phyloP scores from a whole-genome alignment of 306 rosid genomes.

The Neltuma alba region DNA sequence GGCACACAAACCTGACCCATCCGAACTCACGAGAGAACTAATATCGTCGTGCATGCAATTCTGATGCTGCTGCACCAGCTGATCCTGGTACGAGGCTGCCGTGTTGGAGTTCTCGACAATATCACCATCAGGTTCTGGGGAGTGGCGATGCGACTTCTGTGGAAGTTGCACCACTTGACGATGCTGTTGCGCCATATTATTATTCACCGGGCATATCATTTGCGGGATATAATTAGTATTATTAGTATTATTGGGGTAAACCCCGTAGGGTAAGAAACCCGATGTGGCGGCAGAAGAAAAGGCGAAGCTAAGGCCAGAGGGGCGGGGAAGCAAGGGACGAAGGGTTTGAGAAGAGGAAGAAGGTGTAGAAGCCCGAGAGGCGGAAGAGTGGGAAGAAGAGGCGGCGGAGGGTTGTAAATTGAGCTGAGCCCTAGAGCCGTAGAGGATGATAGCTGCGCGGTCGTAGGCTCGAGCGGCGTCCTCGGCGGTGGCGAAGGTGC shows the following conservation, averaged over 20 bases:
- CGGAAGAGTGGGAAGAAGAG: slow-evolving; percentile 40
- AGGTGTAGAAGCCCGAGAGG: slow-evolving; percentile 40
- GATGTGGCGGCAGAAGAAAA: slow-evolving; percentile 37
- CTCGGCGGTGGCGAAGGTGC: slow-evolving; percentile 91
- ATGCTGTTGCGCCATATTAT: slow-evolving; percentile 28
- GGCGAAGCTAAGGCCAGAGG: slow-evolving; percentile 45
- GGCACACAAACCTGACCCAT: slow-evolving; percentile 35
- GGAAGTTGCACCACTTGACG: slow-evolving; percentile 33
- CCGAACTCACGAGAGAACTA: slow-evolving; percentile 39
- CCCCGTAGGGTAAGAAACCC: slow-evolving; percentile 41
- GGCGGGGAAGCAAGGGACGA: slow-evolving; percentile 80
- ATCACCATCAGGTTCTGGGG: slow-evolving; percentile 5
- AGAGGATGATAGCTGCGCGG: slow-evolving; percentile 87
- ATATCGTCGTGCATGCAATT: slow-evolving; percentile 33
- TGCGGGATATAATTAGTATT: background rate
- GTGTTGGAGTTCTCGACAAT: slow-evolving; percentile 2
- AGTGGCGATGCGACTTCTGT: background rate
- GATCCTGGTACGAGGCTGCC: slow-evolving; percentile 39
- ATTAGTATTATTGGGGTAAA: slow-evolving; percentile 11
- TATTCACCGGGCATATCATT: slow-evolving; percentile 30
- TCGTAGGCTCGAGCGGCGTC: slow-evolving; percentile 96
- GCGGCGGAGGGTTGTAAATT: slow-evolving; percentile 64
- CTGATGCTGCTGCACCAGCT: slow-evolving; percentile 19
- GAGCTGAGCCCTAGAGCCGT: slow-evolving; percentile 88
- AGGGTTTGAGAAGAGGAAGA: slow-evolving; percentile 67